phyloP scores from a whole-genome alignment of 2,329 filamentous ascomycete species.

The Microdochium trichocladiopsis region DNA sequence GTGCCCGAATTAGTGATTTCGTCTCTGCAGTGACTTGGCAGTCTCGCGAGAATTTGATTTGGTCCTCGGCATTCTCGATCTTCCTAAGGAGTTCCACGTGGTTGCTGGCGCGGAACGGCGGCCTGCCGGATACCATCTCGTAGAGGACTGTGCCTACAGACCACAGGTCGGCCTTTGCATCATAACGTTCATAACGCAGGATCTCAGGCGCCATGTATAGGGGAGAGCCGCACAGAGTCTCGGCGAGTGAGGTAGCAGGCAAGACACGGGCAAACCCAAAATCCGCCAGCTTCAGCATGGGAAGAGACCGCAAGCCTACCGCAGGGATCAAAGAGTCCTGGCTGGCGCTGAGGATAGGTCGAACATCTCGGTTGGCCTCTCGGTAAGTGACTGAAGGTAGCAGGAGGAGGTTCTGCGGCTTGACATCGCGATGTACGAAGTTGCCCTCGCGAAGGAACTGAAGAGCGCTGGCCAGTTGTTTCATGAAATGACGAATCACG shows the following conservation, averaged over 20 bases:
- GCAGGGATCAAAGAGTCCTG: slow-evolving; percentile 75
- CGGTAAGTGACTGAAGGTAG: slow-evolving; percentile 74
- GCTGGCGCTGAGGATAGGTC: slow-evolving; percentile 69
- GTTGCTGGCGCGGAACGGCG: slow-evolving; percentile 87
- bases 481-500: slow-evolving; percentile 90
- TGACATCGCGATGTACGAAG: slow-evolving; percentile 93
- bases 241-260: slow-evolving; percentile 83
- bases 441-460: slow-evolving; percentile 80
- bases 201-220: slow-evolving; percentile 99
- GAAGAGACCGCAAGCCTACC: slow-evolving; percentile 74
- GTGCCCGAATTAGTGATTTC: slow-evolving; percentile 70
- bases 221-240: slow-evolving; percentile 93
- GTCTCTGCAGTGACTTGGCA: slow-evolving; percentile 65
- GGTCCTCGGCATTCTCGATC: slow-evolving; percentile 84
- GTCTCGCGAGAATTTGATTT: slow-evolving; percentile 75
- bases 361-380: slow-evolving; percentile 49
- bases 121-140: slow-evolving; percentile 87
- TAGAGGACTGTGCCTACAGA: slow-evolving; percentile 93
- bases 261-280: slow-evolving; percentile 96
- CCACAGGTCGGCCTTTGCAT: slow-evolving; percentile 95
- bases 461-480: slow-evolving; percentile 87
- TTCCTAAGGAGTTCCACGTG: slow-evolving; percentile 89
- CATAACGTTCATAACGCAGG: slow-evolving; percentile 92
- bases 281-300: slow-evolving; percentile 96
- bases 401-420: slow-evolving; percentile 90